A percentile compares a stretch with the other conserved stretches of the same genome.
These are phyloP conservation scores for Pseudomonodictys pantanalensis DNA, from an alignment of 495 filamentous ascomycete species.

Conservation along the genomic window DNA sequence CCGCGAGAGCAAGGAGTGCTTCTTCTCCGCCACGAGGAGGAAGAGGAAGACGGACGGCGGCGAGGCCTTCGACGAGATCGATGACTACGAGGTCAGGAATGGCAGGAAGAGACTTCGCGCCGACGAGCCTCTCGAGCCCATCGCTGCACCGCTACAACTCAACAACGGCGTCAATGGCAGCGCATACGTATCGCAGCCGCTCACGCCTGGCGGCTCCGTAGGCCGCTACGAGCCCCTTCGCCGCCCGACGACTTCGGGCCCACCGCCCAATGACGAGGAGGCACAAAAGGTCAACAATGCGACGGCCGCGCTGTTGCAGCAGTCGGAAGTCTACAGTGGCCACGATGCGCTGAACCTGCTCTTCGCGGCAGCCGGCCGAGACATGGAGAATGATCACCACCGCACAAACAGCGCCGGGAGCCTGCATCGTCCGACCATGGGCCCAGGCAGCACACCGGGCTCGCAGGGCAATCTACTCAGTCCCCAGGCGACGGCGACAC, in stretches of 20 bases:
- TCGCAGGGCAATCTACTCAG: constrained; percentile 33
- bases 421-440: constrained; percentile 21
- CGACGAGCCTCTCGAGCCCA: constrained; percentile 24
- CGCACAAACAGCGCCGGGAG: constrained; percentile 36
- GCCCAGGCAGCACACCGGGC: constrained; percentile 29
- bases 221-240: constrained; percentile 57
- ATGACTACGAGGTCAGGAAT: constrained; percentile 42
- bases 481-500: constrained; percentile 31
- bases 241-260: constrained; percentile 37
- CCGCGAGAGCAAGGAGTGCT: constrained; percentile 90
- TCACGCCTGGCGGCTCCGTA: constrained; percentile 63
- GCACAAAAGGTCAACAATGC: constrained; percentile 53
- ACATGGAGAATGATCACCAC: constrained; percentile 46
- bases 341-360: constrained; percentile 69
- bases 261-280: constrained; percentile 37
- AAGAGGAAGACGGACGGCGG: constrained; percentile 76
- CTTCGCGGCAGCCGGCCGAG: constrained; percentile 61
- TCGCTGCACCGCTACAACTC: constrained; percentile 18
- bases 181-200: constrained; percentile 47
- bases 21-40: constrained; percentile 90
- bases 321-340: constrained; percentile 61
- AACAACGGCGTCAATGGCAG: constrained; percentile 11
- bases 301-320: constrained; percentile 62
- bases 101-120: constrained; percentile 40
- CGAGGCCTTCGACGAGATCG: constrained; percentile 43